Conservation (phyloP, 768 basidiomycete species). For the Rubroboletus pulcherrimus region DNA sequence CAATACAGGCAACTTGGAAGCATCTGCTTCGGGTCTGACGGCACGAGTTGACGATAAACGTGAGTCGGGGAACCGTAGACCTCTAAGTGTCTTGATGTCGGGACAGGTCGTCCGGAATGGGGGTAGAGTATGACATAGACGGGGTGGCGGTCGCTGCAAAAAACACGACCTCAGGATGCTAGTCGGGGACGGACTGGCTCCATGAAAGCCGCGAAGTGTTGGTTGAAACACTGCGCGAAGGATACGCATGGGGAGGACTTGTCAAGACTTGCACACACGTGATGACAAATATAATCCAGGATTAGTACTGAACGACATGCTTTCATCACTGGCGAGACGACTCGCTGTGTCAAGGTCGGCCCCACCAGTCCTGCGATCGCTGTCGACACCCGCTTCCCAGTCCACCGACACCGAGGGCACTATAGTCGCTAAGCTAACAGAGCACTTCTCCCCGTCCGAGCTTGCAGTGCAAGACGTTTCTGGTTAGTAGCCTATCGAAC, state of each 20-base stretch:
- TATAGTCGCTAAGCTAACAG: slow-evolving; percentile 70
- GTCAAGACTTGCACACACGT: slow-evolving; percentile 9
- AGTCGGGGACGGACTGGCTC: not conserved
- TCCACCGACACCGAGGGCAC: slow-evolving; percentile 39
- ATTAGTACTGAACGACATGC: slow-evolving; percentile 5
- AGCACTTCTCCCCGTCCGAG: slow-evolving; percentile 73
- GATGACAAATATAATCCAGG: not conserved
- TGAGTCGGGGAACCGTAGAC: slow-evolving; percentile 25
- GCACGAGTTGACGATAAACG: slow-evolving; percentile 40
- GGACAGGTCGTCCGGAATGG: slow-evolving; percentile 3
- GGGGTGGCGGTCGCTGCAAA: not conserved
- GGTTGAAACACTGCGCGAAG: slow-evolving; percentile 21
- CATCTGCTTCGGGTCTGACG: slow-evolving; percentile 11
- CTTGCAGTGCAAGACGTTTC: slow-evolving; percentile 93
- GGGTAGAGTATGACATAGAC: slow-evolving; percentile 2
- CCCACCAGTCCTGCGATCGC: slow-evolving; percentile 27
- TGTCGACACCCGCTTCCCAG: slow-evolving; percentile 26
- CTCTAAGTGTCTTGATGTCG: not conserved
- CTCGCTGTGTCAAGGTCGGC: slow-evolving; percentile 22
- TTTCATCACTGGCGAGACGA: slow-evolving; percentile 33
- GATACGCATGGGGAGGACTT: slow-evolving; percentile 14
- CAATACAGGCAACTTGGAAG: slow-evolving; percentile 48
- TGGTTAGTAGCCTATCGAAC: slow-evolving; percentile 48
- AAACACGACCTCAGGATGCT: slow-evolving; percentile 10
- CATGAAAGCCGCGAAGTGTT: slow-evolving; percentile 7